Conservation (phyloP, 2,329 filamentous ascomycete species). For the Aspergillus flavus region DNA sequence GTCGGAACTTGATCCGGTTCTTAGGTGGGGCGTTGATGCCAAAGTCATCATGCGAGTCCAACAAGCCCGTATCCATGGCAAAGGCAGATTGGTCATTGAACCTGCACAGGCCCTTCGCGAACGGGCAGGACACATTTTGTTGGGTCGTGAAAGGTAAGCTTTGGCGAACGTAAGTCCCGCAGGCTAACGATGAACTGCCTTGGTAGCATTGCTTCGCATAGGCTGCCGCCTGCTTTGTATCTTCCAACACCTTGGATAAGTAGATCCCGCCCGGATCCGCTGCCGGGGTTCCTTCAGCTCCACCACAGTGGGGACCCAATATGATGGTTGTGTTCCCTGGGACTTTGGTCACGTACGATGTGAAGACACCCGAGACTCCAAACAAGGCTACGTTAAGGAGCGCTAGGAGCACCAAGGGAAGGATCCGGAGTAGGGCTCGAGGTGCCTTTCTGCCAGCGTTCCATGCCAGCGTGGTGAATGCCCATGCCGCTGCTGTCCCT, state of each 20-base stretch:
- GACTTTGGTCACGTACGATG: slow-evolving; percentile 33
- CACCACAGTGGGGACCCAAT: slow-evolving; percentile 29
- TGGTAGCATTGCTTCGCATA: slow-evolving; percentile 30
- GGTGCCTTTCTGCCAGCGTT: background rate
- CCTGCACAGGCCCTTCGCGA: slow-evolving; percentile 9
- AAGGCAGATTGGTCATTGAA: background rate
- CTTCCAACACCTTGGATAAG: slow-evolving; percentile 17
- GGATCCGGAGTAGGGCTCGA: background rate
- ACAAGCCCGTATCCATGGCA: slow-evolving; percentile 22
- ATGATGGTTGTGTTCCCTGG: slow-evolving; percentile 36
- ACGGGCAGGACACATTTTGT: slow-evolving; percentile 21
- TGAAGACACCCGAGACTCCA: slow-evolving; percentile 33
- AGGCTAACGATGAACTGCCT: background rate
- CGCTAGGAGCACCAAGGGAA: slow-evolving; percentile 26
- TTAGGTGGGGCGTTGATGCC: slow-evolving; percentile 29
- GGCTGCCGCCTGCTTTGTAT: slow-evolving; percentile 23
- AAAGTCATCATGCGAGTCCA: slow-evolving; percentile 28
- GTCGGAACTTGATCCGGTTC: slow-evolving; percentile 27
- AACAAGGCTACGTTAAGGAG: slow-evolving; percentile 26
- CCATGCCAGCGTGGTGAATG: slow-evolving; percentile 4
- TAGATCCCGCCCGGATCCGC: background rate
- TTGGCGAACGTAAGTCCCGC: background rate
- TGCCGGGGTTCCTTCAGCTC: background rate
- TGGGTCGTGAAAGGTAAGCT: slow-evolving; percentile 12
- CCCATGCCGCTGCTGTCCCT: slow-evolving; percentile 3